These are phyloP conservation scores for Coelastrella sp. DNA, from an alignment of 139 green algal genomes.

Conservation along the genomic window DNA sequence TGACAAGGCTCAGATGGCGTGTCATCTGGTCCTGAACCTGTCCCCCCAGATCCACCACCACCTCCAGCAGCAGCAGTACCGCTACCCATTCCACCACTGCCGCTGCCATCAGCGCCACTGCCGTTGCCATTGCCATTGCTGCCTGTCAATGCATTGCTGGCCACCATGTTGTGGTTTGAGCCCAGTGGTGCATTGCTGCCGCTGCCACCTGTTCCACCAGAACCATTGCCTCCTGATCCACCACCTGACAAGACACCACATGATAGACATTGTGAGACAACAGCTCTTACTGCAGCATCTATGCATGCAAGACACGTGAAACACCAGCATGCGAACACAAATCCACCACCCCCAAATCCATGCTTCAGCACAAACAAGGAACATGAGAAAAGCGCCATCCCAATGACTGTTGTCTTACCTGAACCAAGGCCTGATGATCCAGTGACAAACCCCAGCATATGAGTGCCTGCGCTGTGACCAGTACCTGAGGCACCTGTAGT, in stretches of 20 bases:
- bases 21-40: neutral
- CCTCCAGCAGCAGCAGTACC: slow-evolving; percentile 24
- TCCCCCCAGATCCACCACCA: slow-evolving; percentile 16
- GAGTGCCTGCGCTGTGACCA: slow-evolving; percentile 33
- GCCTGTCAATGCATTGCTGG: slow-evolving; percentile 17
- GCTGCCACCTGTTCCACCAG: slow-evolving; percentile 23
- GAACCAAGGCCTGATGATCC: neutral
- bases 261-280: neutral
- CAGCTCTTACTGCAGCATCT: neutral
- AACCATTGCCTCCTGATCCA: slow-evolving; percentile 30
- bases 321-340: no score
- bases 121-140: slow-evolving; percentile 32
- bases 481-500: slow-evolving; percentile 18
- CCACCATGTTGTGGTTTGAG: slow-evolving; percentile 11
- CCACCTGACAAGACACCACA: neutral
- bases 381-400: no score
- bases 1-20: slow-evolving; percentile 8
- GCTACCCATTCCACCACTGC: slow-evolving; percentile 19
- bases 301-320: no score
- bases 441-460: neutral
- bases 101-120: neutral
- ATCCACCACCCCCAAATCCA: no score
- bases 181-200: slow-evolving; percentile 31
- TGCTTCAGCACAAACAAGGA: no score
- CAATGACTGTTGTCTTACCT: no score